Percentiles rank a stretch among this genome's conserved stretches.
phyloP scores from a whole-genome alignment of 1,139 yeast genomes.

The Hansenula sp. region DNA sequence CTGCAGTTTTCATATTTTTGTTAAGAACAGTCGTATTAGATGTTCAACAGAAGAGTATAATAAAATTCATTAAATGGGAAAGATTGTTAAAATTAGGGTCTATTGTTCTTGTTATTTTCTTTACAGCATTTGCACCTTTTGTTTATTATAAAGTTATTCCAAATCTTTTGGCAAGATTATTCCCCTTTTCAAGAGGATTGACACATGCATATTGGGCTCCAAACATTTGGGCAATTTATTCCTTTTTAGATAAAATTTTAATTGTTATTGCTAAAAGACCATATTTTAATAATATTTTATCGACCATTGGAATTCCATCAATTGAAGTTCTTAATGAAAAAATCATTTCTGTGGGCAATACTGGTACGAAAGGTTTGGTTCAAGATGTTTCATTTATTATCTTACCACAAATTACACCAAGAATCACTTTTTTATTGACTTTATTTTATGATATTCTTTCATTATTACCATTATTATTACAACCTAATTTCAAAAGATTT shows the following conservation, averaged over 20 bases:
- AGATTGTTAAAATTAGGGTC: constrained; percentile 59
- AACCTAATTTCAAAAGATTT: constrained; percentile 76
- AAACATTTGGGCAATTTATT: constrained; percentile 91
- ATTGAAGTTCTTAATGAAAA: constrained; percentile 25
- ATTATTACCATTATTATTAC: constrained; percentile 66
- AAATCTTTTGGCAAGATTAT: constrained; percentile 63
- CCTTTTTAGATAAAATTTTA: constrained; percentile 74
- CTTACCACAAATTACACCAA: constrained; percentile 78
- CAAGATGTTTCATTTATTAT: constrained; percentile 85
- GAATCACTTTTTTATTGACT: constrained; percentile 71
- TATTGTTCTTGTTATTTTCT: constrained; percentile 61
- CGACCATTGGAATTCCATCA: constrained; percentile 27
- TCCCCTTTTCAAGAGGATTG: constrained; percentile 92
- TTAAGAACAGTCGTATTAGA: constrained; percentile 59
- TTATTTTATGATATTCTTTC: constrained; percentile 76
- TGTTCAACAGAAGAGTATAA: constrained; percentile 26
- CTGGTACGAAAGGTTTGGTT: constrained; percentile 74
- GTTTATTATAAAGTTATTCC: constrained; percentile 59
- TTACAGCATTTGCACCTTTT: constrained; percentile 80
- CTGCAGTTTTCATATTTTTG: constrained; percentile 82
- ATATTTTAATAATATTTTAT: constrained; percentile 31
- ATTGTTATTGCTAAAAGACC: constrained; percentile 49
- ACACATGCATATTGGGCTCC: constrained; percentile 99
- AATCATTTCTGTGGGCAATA: constrained; percentile 38
- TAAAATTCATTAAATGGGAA: constrained; percentile 42